A percentile compares a stretch with the other conserved stretches of the same genome.
Evolutionary conservation across 768 basidiomycete genomes (phyloP).

Genomic region (Rhodotorula babjevae): DNA sequence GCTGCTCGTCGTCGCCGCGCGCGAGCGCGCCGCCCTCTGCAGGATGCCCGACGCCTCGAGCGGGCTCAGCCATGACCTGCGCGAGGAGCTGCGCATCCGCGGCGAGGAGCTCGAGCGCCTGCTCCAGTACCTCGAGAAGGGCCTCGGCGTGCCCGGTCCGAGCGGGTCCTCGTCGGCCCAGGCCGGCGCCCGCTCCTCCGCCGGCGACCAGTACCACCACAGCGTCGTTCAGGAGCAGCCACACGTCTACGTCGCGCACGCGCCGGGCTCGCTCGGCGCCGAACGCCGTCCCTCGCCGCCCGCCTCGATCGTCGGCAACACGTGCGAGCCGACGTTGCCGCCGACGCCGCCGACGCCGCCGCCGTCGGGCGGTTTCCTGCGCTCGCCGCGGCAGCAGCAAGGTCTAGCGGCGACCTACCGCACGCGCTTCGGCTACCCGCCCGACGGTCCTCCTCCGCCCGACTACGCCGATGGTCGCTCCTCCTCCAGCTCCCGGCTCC

Average conservation of each 20-base stretch:
- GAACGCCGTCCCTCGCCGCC: no score
- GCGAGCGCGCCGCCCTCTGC: neutral
- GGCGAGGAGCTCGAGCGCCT: neutral
- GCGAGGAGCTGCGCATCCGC: neutral
- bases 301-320: neutral
- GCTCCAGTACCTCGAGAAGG: neutral
- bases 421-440: neutral
- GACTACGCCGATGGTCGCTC: no score
- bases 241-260: no score
- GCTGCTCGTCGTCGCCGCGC: conserved; percentile 17
- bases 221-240: no score
- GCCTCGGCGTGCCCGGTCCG: neutral
- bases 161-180: neutral
- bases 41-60: neutral
- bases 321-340: neutral
- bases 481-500: no score
- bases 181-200: no score
- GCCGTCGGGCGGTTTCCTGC: no score
- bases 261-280: no score
- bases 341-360: no score
- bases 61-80: neutral
- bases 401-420: neutral
- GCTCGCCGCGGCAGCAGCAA: neutral
- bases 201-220: no score
- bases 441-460: neutral